Evolutionary conservation across 768 basidiomycete species (phyloP).

Genomic region (Lenzites betulinus): DNA sequence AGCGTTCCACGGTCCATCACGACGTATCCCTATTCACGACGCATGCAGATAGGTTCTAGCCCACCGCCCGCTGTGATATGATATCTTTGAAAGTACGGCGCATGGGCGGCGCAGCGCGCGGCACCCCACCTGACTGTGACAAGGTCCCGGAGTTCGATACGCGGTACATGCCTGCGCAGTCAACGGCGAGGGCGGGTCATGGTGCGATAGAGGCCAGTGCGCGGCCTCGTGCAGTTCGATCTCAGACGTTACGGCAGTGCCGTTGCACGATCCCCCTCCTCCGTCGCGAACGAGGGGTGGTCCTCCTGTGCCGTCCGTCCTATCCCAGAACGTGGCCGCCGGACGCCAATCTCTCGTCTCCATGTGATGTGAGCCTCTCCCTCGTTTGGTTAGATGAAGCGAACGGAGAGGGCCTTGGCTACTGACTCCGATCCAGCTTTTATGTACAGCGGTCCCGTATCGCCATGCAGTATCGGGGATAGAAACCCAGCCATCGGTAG

Average conservation of each 20-base stretch:
- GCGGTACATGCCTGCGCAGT: neutral
- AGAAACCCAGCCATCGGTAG: neutral
- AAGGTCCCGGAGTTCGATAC: neutral
- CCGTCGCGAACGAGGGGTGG: neutral
- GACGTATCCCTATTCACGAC: neutral
- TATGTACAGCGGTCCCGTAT: neutral
- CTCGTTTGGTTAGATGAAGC: neutral
- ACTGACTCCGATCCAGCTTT: neutral
- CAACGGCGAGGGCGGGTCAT: neutral
- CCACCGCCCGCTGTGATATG: constrained; percentile 3
- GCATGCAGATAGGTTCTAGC: neutral
- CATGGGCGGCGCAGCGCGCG: neutral
- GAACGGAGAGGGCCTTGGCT: neutral
- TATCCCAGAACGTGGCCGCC: constrained; percentile 5
- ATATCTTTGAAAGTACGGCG: neutral
- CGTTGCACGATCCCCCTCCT: neutral
- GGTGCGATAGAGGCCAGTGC: neutral
- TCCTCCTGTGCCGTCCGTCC: neutral
- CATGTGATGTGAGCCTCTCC: neutral
- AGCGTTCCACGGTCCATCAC: neutral
- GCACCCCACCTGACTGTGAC: neutral
- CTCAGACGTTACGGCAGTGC: constrained; percentile 2
- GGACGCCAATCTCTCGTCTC: neutral
- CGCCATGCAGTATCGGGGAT: neutral
- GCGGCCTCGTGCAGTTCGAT: neutral